Evolutionary conservation across 2,329 filamentous ascomycete genomes (phyloP).

Genomic region (Xylaria sp.): DNA sequence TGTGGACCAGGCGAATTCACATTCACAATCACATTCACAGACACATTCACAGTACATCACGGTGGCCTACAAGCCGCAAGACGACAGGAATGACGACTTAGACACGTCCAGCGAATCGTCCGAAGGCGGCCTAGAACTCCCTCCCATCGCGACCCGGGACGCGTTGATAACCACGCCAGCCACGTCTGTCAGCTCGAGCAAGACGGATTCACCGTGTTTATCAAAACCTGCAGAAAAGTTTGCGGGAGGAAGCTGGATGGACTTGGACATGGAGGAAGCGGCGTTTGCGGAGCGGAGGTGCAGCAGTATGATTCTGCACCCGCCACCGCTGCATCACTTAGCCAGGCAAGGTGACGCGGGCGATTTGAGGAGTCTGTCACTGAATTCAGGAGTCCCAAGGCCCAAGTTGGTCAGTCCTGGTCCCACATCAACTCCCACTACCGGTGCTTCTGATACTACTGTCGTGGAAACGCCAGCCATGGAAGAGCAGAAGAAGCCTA

Average conservation of each 20-base stretch:
- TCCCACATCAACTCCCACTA: conserved; percentile 15
- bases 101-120: conserved; percentile 42
- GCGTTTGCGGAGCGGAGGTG: conserved; percentile 28
- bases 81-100: conserved; percentile 32
- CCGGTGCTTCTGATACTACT: too few species aligned
- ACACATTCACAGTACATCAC: conserved; percentile 32
- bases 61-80: conserved; percentile 21
- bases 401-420: conserved; percentile 11
- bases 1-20: conserved; percentile 30
- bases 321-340: conserved; percentile 15
- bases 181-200: conserved; percentile 44
- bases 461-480: conserved; percentile 2
- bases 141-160: conserved; percentile 38
- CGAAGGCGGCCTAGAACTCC: conserved; percentile 36
- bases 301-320: conserved; percentile 31
- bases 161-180: conserved; percentile 45
- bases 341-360: conserved; percentile 14
- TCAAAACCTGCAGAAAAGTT: conserved; percentile 26
- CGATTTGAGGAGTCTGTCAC: conserved; percentile 28
- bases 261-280: conserved; percentile 32
- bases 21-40: too few species aligned
- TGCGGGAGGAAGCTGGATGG: conserved; percentile 36
- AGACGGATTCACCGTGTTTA: conserved; percentile 28
- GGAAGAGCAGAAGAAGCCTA: conserved; percentile 8
- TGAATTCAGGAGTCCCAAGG: conserved; percentile 20